Evolutionary conservation across 345 rosid genomes (phyloP), one percentile per base, ranked within the genome.

Genomic region (Arabidopsis arenosa): DNA sequence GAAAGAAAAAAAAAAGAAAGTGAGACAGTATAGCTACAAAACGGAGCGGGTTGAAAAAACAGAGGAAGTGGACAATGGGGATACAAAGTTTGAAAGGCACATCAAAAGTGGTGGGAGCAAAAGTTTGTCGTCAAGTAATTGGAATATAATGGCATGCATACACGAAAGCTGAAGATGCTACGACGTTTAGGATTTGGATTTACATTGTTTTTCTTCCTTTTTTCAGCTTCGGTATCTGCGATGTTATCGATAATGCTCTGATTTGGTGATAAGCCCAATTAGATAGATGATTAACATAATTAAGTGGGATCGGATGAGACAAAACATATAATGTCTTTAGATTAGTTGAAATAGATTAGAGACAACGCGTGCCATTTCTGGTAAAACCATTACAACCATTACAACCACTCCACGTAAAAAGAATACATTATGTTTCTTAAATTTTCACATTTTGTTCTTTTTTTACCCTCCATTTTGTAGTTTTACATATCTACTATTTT

Each of bases 121-220:
- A 66, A 65, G 35, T 79, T 90, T 88, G 91, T 90, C 91, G 58
- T 62, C 11, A 75, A 68, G 86, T 55, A 51, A 40, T 76, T 90
- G 93, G 92, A 85, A 47, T 74, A 73, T 82, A 83, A 86, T 88
- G 92, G 90, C 91, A 87, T 87, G 96, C 89, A 79, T 18, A 79
- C 64, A 65, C 71, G 84, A 87, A 89, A 84, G 88, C 89, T 87
- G 89, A 77, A 87, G 81, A 82, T 83, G 84, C 89, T 53, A 73
- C 72, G 67, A 58, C 64, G 76, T 74, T 67, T 65, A 62, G 77
- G 79, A 72, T 84, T 81, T 78, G 77, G 81, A 49, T 47, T 66
- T 76, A 60, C 63, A 43, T 52, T 68, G 74, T 67, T 72, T 67
- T 72, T 62, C 67, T 62, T 45, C 39, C 54, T 48, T n/a, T 23